phyloP scores from a whole-genome alignment of 2,329 filamentous ascomycete genomes.

The Arthrobotrys sphaeroides region DNA sequence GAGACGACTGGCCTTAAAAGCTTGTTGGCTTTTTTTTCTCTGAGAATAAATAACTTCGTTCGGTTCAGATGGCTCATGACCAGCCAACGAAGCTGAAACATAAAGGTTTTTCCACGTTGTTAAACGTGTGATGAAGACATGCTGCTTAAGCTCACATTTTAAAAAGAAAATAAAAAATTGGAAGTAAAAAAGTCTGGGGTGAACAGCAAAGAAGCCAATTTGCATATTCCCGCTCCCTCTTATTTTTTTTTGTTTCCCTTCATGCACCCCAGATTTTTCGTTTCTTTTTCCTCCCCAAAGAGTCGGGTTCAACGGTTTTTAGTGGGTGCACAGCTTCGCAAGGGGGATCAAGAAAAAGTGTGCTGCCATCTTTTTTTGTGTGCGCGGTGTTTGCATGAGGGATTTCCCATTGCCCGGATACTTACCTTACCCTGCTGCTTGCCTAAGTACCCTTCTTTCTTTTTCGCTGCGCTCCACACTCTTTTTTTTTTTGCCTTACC shows the following conservation, averaged over 20 bases:
- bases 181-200: neutral
- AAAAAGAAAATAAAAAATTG: neutral
- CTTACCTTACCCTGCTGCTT: neutral
- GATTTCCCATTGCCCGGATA: neutral
- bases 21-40: too few species aligned
- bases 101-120: conserved; percentile 1
- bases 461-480: neutral
- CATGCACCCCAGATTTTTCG: conserved; percentile 50
- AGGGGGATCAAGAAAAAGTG: neutral
- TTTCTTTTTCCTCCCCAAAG: conserved; percentile 48
- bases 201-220: neutral
- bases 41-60: too few species aligned
- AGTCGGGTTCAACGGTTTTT: conserved; percentile 33
- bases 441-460: neutral
- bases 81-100: conserved; percentile 4
- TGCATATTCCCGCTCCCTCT: too few species aligned
- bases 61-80: too few species aligned
- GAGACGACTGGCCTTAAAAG: too few species aligned
- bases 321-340: neutral
- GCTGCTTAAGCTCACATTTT: too few species aligned
- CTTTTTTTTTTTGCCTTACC: neutral
- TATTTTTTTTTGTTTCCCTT: too few species aligned
- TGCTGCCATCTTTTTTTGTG: neutral
- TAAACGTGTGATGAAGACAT: too few species aligned
- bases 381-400: neutral